Base-by-base conservation (phyloP, 2,329 filamentous ascomycete genomes). In the Talaromyces sp. region DNA sequence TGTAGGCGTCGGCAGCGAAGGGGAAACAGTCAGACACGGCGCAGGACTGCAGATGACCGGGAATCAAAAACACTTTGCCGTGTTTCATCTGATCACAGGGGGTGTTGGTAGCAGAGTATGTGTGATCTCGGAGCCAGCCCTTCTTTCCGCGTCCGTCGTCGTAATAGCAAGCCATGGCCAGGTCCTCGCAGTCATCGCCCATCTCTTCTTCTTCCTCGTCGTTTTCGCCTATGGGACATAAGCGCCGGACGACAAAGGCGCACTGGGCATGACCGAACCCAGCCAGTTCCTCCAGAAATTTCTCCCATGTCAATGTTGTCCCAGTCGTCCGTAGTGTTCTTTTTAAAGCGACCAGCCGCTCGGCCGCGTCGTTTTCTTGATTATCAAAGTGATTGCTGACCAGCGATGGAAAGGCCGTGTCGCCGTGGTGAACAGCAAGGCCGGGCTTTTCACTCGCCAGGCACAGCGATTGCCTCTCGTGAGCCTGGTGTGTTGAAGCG, bases 21-120 rank as follows among this genome's bases (percentile, higher is more conserved):
- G 86, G 83, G 12, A 89, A 73, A 56, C 79, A 73, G 67, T 88
- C 87, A 55, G 67, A 67, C 18, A 31, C n/a, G 5, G 85, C 85
- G 68, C 88, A 83, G 5, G 85, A 82, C 59, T 79, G 79, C 53
- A 90, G 73, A 50, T 81, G 79, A 61, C 89, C 84, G 0, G 87
- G 85, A 27, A 91, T 85, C 61, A 90, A 74, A 70, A 89, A 88
- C 57, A 89, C 85, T 71, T 89, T 89, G 75, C 89, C 87, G 70
- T 90, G 85, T 66, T 84, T 85, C 87, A 90, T 89, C 70, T 88
- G 83, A 40, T 83, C 83, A 72, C 87, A 88, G 4, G 87, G 87
- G 65, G 86, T 85, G 28, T 81, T 85, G 66, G 87, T 88, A 42
- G 86, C 83, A 67, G 86, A 82, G 72, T 88, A 89, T 65, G 85